These are phyloP conservation scores for Aureobasidium namibiae DNA, from an alignment of 2,329 filamentous ascomycete genomes.

Conservation along the genomic window DNA sequence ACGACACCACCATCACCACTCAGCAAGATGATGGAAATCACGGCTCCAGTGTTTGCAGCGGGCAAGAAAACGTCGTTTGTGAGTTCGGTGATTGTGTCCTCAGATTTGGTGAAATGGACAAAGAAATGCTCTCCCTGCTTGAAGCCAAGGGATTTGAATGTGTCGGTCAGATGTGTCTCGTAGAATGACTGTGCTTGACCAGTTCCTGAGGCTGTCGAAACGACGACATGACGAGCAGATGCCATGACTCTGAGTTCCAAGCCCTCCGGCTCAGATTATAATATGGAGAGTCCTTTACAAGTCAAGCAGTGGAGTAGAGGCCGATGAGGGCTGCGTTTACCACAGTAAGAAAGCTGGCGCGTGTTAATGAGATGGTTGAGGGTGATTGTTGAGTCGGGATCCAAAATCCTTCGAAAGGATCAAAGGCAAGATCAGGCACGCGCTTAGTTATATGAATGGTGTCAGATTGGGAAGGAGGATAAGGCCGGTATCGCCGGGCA, in stretches of 20 bases:
- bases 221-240: slow-evolving; percentile 29
- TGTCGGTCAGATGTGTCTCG: slow-evolving; percentile 28
- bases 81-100: slow-evolving; percentile 57
- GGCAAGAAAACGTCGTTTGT: slow-evolving; percentile 43
- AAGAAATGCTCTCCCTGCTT: slow-evolving; percentile 34
- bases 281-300: neutral
- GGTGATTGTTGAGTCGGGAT: neutral
- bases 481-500: slow-evolving; percentile 2
- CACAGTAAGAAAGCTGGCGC: no score
- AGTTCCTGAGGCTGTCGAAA: slow-evolving; percentile 39
- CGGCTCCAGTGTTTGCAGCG: slow-evolving; percentile 37
- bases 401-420: neutral
- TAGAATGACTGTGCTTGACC: slow-evolving; percentile 33
- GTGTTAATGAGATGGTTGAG: neutral
- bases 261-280: no score
- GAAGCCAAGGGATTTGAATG: slow-evolving; percentile 36
- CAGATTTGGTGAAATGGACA: slow-evolving; percentile 55
- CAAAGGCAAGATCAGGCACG: neutral
- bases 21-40: slow-evolving; percentile 63
- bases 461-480: neutral
- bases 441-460: neutral
- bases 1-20: slow-evolving; percentile 83
- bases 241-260: neutral
- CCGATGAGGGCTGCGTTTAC: neutral
- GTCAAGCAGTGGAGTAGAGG: neutral